These are phyloP conservation scores for Globisporangium echinulatum DNA, from an alignment of 352 stramenopile species.

Conservation along the genomic window DNA sequence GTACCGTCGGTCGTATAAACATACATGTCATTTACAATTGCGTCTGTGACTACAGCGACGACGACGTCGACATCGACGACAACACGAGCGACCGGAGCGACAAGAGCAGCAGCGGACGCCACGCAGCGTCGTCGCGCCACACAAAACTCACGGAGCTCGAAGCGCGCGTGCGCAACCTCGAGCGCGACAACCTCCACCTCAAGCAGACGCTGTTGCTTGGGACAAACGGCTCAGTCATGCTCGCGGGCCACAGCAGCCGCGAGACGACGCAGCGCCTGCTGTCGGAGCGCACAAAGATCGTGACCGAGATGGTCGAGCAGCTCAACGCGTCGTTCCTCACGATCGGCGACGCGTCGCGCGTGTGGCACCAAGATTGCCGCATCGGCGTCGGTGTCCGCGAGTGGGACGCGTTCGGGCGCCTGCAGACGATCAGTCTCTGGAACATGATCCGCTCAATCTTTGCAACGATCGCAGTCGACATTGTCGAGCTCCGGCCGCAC, in stretches of 20 bases:
- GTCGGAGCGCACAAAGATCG: slow-evolving; percentile 61
- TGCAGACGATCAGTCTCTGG: slow-evolving; percentile 75
- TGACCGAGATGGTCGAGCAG: slow-evolving; percentile 78
- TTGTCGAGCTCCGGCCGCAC: slow-evolving; percentile 72
- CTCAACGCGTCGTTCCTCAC: slow-evolving; percentile 66
- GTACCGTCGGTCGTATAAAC: too few species aligned
- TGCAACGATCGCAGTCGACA: slow-evolving; percentile 67
- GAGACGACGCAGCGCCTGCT: slow-evolving; percentile 47
- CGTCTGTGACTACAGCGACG: not conserved
- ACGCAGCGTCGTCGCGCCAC: slow-evolving; percentile 24
- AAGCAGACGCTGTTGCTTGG: slow-evolving; percentile 70
- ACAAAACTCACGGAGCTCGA: slow-evolving; percentile 74
- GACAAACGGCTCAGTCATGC: slow-evolving; percentile 44
- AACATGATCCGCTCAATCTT: slow-evolving; percentile 80
- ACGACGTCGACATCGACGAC: slow-evolving; percentile 14
- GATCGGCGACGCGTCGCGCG: slow-evolving; percentile 51
- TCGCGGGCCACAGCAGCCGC: slow-evolving; percentile 24
- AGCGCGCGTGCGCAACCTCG: slow-evolving; percentile 54
- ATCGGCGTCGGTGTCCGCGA: slow-evolving; percentile 72
- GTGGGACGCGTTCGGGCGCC: slow-evolving; percentile 63
- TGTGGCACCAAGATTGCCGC: slow-evolving; percentile 73
- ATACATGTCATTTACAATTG: too few species aligned
- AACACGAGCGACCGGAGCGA: slow-evolving; percentile 19
- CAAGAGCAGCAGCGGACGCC: slow-evolving; percentile 6
- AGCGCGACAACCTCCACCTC: slow-evolving; percentile 70